These are phyloP conservation scores for Tardiomyces blankii DNA, from an alignment of 1,139 yeast genomes.

Conservation along the genomic window DNA sequence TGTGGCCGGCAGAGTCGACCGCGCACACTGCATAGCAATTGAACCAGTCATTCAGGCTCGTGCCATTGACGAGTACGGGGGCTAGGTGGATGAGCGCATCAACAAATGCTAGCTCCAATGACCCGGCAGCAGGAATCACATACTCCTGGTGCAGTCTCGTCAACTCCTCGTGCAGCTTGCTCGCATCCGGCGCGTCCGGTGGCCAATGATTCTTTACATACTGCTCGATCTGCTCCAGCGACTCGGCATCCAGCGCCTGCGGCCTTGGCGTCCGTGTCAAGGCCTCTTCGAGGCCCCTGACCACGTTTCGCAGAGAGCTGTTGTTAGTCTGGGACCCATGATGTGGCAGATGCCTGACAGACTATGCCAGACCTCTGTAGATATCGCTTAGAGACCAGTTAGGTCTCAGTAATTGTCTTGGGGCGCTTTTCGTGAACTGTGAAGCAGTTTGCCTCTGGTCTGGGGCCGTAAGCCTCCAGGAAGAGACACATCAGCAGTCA, in stretches of 20 bases:
- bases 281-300: not conserved
- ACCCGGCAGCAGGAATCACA: not conserved
- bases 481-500: no score
- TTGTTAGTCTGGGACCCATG: no score
- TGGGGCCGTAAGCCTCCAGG: no score
- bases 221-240: constrained; percentile 12
- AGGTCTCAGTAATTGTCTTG: no score
- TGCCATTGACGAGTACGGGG: constrained; percentile 30
- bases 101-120: constrained; percentile 28
- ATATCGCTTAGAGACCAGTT: no score
- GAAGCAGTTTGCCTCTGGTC: no score
- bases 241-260: constrained; percentile 7
- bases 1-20: constrained; percentile 48
- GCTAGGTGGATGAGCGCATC: constrained; percentile 32
- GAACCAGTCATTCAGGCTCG: constrained; percentile 42
- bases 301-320: not conserved
- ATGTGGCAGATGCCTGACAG: no score
- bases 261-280: not conserved
- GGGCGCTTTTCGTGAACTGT: no score
- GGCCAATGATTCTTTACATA: constrained; percentile 33
- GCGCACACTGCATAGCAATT: constrained; percentile 43
- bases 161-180: constrained; percentile 40
- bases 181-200: constrained; percentile 25
- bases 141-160: constrained; percentile 30
- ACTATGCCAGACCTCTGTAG: no score